phyloP scores from a whole-genome alignment of 2,329 filamentous ascomycete species.

The Tolypocladium album region DNA sequence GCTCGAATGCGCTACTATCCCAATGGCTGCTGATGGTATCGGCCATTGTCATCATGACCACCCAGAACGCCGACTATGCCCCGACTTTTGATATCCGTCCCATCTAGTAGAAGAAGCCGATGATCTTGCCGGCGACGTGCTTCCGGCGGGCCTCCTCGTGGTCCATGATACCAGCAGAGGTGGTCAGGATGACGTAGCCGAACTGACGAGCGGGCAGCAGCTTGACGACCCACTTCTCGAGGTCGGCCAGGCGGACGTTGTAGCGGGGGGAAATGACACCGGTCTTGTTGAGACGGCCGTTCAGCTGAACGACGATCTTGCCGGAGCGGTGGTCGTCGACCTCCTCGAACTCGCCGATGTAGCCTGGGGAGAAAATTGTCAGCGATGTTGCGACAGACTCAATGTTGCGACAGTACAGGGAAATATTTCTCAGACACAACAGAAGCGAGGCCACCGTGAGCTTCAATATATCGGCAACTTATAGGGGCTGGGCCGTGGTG shows the following conservation, averaged over 20 bases:
- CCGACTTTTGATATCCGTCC: constrained; percentile 15
- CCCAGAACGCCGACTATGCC: constrained; percentile 26
- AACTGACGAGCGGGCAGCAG: constrained; percentile 99
- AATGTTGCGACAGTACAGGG: constrained; percentile 43
- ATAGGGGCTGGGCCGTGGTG: constrained; percentile 96
- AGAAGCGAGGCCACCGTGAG: constrained; percentile 74
- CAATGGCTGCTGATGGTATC: constrained; percentile 20
- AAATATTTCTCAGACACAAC: constrained; percentile 20
- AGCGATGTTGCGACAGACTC: constrained; percentile 87
- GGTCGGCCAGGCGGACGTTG: constrained; percentile 94
- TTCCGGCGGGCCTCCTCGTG: constrained; percentile 99
- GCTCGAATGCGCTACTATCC: constrained; percentile 18
- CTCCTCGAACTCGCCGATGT: constrained; percentile 99
- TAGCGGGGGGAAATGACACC: constrained; percentile 99
- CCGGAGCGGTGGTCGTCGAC: constrained; percentile 98
- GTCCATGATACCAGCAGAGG: constrained; percentile 99
- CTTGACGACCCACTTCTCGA: constrained; percentile 99
- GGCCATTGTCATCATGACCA: constrained; percentile 24
- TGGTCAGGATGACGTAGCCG: constrained; percentile 98
- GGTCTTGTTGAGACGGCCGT: constrained; percentile 96
- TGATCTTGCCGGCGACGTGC: constrained; percentile 98
- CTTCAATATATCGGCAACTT: constrained; percentile 96
- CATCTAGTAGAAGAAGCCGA: constrained; percentile 96
- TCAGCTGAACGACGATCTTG: constrained; percentile 99
- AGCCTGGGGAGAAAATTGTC: constrained; percentile 53